Evolutionary conservation across 495 filamentous ascomycete species (phyloP), one percentile per base, ranked within the genome.

Genomic region (Stereocaulon alpinum): DNA sequence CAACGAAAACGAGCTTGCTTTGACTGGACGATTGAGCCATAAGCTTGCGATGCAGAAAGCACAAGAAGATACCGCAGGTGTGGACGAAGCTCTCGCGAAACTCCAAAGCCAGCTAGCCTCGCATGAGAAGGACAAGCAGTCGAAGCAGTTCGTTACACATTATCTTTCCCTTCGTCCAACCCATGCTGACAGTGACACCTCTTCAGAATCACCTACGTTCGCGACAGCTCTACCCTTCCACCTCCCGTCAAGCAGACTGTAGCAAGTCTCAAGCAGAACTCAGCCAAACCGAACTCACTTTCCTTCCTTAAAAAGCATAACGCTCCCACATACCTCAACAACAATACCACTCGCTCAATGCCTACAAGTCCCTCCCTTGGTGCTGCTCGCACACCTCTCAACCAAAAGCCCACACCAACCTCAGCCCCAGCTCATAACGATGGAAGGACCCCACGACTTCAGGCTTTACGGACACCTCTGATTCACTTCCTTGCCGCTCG

Each of bases 401-500:
- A 69, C 54, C 73, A 71, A 3, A 77, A 76, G 53, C 74, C 72
- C 18, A 80, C 76, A 24, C 80, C 83, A 3, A 76, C 75, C 40
- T 73, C 72, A 0, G 66, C 67, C 27, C 74, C 77, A 2, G 63
- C 74, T 17, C 78, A 77, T 11, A 78, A 81, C 64, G 79, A 66
- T 57, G 82, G 68, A 69, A 77, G 70, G 63, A 73, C 63, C 74
- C 76, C 70, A 72, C 81, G 69, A 67, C 76, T 69, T 65, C 80
- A 70, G 67, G 80, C 72, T 30, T 69, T 80, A 56, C 77, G 76
- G 56, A 69, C 70, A 27, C 79, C 84, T n/a, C 76, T 90, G 20
- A 82, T 89, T 30, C 87, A 91, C 72, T 78, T 88, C 41, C 77
- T 91, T 48, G 87, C 87, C 24, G 71, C 82, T 20, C 76, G 78